A percentile compares a stretch with the other conserved stretches of the same genome.
phyloP scores from a whole-genome alignment of 306 rosid species.

The Cicer chorassanicum region DNA sequence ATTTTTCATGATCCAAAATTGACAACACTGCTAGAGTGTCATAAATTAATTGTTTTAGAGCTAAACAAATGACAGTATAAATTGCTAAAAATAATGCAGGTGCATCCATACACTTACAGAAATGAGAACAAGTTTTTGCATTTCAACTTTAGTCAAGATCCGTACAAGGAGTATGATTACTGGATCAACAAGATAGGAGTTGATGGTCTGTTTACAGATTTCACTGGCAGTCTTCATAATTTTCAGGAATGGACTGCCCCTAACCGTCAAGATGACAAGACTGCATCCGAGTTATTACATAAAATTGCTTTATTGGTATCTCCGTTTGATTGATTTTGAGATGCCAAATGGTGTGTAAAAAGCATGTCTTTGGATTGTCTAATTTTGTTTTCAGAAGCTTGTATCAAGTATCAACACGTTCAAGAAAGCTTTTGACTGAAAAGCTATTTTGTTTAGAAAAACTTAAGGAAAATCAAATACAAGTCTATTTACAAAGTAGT shows the following conservation, averaged over 20 bases:
- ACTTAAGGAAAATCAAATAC: too few relatives aligned
- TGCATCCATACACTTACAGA: conserved; percentile 88
- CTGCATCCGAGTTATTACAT: conserved; percentile 62
- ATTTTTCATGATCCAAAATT: too few relatives aligned
- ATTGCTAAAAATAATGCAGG: conserved; percentile 56
- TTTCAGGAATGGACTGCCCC: conserved; percentile 68
- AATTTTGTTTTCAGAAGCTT: background rate
- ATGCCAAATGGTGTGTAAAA: background rate
- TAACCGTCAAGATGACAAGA: conserved; percentile 21
- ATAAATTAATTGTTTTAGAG: conserved; percentile 3
- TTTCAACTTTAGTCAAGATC: conserved; percentile 76
- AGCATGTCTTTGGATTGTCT: conserved; percentile 1
- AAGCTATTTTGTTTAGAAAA: background rate
- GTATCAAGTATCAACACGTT: background rate
- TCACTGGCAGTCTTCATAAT: conserved; percentile 81
- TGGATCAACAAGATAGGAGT: conserved; percentile 83
- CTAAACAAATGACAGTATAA: conserved; percentile 30
- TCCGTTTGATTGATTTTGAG: conserved; percentile 27
- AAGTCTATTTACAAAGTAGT: too few relatives aligned
- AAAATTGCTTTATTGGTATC: conserved; percentile 62
- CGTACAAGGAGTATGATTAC: conserved; percentile 69
- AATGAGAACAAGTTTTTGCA: conserved; percentile 69
- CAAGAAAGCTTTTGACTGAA: background rate
- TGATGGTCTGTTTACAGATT: conserved; percentile 91
- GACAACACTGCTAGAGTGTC: background rate